Evolutionary conservation across 78 protist species (phyloP), one percentile per base, ranked within the genome.

Genomic region (Dictyostelium intermedium): DNA sequence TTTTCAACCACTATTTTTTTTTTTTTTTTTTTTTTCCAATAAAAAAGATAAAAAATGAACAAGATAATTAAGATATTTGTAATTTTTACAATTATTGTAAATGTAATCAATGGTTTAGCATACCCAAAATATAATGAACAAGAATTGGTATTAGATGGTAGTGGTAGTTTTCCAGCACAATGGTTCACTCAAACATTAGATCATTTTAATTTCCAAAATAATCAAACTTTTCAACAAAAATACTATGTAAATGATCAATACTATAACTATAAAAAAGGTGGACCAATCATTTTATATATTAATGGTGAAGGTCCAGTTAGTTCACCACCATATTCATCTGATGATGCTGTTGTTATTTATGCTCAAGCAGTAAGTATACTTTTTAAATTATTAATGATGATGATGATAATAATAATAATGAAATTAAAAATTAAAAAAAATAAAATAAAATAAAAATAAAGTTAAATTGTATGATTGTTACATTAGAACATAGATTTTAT

Each of bases 401-500:
- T 63, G 5, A 63, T 63, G 5, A 63, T 63, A 25, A 63, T 63
- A 25, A 63, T 63, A 25, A 45, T 45, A 45, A 45, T 45, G 7
- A 45, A 8, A 45, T 8, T 45, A 45, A 45, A 8, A 45, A 45
- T 45, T 8, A 45, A 8, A 45, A 45, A 8, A 45, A 45, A 8
- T 8, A 45, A 8, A 45, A 45, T 45, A 45, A 45, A 53, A 53
- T 53, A 53, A 53, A 3, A 53, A 53, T 18, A 53, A 16, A 76
- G 82, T 76, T 89, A 23, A 69, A 69, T 18, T 92, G 91, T 23
- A 37, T 87, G 72, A 78, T 97, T 78, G 96, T 96, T 1, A 93
- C 96, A 13, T 78, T 97, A 5, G 98, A 97, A 72, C 98, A 97
- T 50, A 78, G 98, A 32, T 97, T 91, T 74, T 97, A 97, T 82